Percentiles rank a stretch among this genome's conserved stretches.
phyloP scores from a whole-genome alignment of 768 basidiomycete species.

The Candolleomyces eurysporus region DNA sequence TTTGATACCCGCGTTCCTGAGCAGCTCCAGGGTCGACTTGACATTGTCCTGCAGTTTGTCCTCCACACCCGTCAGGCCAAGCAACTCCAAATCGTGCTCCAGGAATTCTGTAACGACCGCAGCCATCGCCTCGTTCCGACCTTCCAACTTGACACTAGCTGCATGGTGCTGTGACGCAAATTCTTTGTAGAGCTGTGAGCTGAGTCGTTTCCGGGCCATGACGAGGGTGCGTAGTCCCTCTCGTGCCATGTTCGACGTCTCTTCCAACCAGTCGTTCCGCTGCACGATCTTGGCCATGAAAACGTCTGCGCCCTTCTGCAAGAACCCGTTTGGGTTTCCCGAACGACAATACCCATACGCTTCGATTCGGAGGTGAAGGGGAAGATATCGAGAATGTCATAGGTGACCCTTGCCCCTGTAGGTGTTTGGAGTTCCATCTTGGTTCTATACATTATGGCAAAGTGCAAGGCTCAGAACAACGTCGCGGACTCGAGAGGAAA shows the following conservation, averaged over 20 bases:
- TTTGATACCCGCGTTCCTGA: slow-evolving; percentile 95
- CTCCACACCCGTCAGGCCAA: slow-evolving; percentile 97
- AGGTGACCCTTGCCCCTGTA: slow-evolving; percentile 58
- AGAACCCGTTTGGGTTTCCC: slow-evolving; percentile 76
- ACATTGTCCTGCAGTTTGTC: slow-evolving; percentile 99
- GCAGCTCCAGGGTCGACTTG: slow-evolving; percentile 85
- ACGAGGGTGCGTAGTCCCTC: slow-evolving; percentile 95
- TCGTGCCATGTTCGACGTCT: slow-evolving; percentile 97
- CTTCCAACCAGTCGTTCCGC: slow-evolving; percentile 98
- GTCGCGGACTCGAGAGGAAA: slow-evolving; percentile 91
- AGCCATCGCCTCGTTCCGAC: slow-evolving; percentile 78
- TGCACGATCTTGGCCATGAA: slow-evolving; percentile 95
- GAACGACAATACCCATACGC: slow-evolving; percentile 97
- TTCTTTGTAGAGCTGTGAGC: slow-evolving; percentile 62
- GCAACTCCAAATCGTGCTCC: slow-evolving; percentile 86
- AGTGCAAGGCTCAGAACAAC: slow-evolving; percentile 90
- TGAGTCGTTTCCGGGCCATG: slow-evolving; percentile 78
- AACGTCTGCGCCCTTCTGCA: slow-evolving; percentile 98
- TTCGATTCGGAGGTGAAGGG: slow-evolving; percentile 99
- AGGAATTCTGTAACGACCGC: slow-evolving; percentile 71
- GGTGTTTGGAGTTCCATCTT: slow-evolving; percentile 83
- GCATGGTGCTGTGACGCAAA: slow-evolving; percentile 73
- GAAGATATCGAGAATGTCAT: slow-evolving; percentile 91
- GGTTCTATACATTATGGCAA: slow-evolving; percentile 92
- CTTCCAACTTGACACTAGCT: slow-evolving; percentile 78